These are phyloP conservation scores for Malus hybrid DNA, from an alignment of 331 rosid genomes.

Conservation along the genomic window DNA sequence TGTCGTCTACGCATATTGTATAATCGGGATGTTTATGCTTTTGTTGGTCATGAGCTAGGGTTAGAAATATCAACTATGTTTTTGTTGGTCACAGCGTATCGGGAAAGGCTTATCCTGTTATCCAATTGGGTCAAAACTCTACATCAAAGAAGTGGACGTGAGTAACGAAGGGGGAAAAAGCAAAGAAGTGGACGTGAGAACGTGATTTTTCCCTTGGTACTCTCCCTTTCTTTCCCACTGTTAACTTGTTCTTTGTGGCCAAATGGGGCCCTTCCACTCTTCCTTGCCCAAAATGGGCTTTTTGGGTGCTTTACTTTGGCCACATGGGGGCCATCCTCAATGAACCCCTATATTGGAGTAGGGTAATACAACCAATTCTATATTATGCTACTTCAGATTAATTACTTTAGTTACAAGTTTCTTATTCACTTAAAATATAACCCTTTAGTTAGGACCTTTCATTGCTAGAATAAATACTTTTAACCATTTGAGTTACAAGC, in stretches of 20 bases:
- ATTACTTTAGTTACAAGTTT: too few relatives aligned
- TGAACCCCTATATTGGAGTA: background rate
- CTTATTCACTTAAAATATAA: too few relatives aligned
- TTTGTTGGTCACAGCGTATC: too few relatives aligned
- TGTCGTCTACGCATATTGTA: too few relatives aligned
- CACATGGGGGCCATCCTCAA: constrained; percentile 38
- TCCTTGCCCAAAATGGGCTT: constrained; percentile 41
- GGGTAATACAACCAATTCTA: too few relatives aligned
- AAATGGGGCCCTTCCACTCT: constrained; percentile 51
- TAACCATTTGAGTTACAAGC: too few relatives aligned
- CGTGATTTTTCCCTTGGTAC: constrained; percentile 25
- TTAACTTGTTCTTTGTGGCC: constrained; percentile 45
- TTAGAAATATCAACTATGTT: too few relatives aligned
- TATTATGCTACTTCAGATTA: too few relatives aligned
- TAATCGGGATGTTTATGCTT: too few relatives aligned
- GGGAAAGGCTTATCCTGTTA: constrained; percentile 65
- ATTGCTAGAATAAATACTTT: too few relatives aligned
- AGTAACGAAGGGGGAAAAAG: constrained; percentile 20
- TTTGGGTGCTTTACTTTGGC: constrained; percentile 45
- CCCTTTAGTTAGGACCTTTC: too few relatives aligned
- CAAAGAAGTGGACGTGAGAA: constrained; percentile 43
- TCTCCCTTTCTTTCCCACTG: constrained; percentile 27
- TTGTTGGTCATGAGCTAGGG: too few relatives aligned
- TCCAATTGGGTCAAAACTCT: constrained; percentile 35
- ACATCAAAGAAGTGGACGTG: constrained; percentile 44